phyloP scores from a whole-genome alignment of 2,329 filamentous ascomycete genomes.

The Beauveria scarabaeidicola region DNA sequence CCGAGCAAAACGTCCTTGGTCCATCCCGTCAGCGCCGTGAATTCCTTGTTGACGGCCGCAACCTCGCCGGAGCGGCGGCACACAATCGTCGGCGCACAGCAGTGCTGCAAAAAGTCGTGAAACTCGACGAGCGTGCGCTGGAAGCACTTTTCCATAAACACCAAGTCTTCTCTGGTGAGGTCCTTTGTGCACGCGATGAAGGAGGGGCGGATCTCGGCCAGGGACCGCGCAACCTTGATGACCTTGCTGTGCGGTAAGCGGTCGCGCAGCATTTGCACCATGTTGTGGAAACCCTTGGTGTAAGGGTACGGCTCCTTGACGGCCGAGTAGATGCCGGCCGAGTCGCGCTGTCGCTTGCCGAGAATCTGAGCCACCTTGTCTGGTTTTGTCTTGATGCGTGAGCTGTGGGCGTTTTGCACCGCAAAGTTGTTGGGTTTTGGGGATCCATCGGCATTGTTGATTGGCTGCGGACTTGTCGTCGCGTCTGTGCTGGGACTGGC shows the following conservation, averaged over 20 bases:
- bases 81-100: constrained; percentile 83
- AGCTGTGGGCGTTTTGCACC: constrained; percentile 17
- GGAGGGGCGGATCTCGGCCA: constrained; percentile 83
- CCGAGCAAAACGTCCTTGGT: constrained; percentile 81
- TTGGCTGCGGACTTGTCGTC: constrained; percentile 51
- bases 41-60: constrained; percentile 93
- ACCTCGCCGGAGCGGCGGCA: constrained; percentile 89
- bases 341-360: constrained; percentile 58
- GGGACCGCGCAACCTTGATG: constrained; percentile 73
- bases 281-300: constrained; percentile 78
- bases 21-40: constrained; percentile 93
- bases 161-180: constrained; percentile 77
- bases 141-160: constrained; percentile 97
- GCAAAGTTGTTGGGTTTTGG: constrained; percentile 22
- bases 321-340: constrained; percentile 77
- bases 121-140: constrained; percentile 89
- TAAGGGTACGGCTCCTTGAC: constrained; percentile 91
- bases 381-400: constrained; percentile 36
- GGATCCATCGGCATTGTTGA: constrained; percentile 47
- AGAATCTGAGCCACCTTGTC: constrained; percentile 39
- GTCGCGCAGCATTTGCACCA: constrained; percentile 70
- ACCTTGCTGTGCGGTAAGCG: constrained; percentile 72
- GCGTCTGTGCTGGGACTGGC: constrained; percentile 57
- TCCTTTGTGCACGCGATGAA: constrained; percentile 88
- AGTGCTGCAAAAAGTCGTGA: constrained; percentile 83